A percentile compares a stretch with the other conserved stretches of the same genome.
Evolutionary conservation across 331 rosid genomes (phyloP).

Genomic region (Rhamnella rubrinervis): DNA sequence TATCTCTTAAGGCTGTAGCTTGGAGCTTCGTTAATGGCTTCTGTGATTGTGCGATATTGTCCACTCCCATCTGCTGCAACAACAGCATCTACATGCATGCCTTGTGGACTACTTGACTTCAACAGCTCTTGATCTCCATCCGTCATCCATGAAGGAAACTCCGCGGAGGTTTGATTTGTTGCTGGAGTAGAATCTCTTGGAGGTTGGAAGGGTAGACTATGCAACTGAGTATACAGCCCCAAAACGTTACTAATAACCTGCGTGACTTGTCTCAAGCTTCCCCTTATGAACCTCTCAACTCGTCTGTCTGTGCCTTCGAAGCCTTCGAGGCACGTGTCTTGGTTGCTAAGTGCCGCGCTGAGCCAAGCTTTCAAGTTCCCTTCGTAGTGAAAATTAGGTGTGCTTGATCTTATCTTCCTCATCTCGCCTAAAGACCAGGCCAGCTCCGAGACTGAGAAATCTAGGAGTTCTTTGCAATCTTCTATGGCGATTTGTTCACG

Average conservation of each 20-base stretch:
- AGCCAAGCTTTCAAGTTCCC: slow-evolving; percentile 91
- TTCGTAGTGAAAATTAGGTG: slow-evolving; percentile 35
- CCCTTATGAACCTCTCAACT: slow-evolving; percentile 62
- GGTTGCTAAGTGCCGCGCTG: slow-evolving; percentile 94
- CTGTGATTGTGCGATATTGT: slow-evolving; percentile 57
- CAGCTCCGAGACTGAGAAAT: slow-evolving; percentile 78
- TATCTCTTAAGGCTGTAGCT: slow-evolving; percentile 52
- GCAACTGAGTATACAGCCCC: slow-evolving; percentile 64
- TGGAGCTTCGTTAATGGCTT: slow-evolving; percentile 81
- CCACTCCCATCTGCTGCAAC: slow-evolving; percentile 93
- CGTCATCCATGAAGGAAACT: slow-evolving; percentile 73
- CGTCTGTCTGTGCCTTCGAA: slow-evolving; percentile 89
- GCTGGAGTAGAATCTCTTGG: slow-evolving; percentile 19
- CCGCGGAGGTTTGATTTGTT: slow-evolving; percentile 17
- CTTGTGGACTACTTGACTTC: slow-evolving; percentile 33
- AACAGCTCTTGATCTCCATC: slow-evolving; percentile 61
- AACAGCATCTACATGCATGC: slow-evolving; percentile 39
- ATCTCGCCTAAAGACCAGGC: slow-evolving; percentile 86
- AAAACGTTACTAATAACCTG: slow-evolving; percentile 86
- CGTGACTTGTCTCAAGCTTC: slow-evolving; percentile 77
- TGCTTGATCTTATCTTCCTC: slow-evolving; percentile 59
- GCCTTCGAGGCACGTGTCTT: slow-evolving; percentile 94
- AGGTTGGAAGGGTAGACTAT: slow-evolving; percentile 54
- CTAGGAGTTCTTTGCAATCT: slow-evolving; percentile 93
- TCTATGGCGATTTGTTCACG: slow-evolving; percentile 78